Evolutionary conservation across 1,139 yeast genomes (phyloP).

Genomic region (Lodderomyces pseudojiufengensis): DNA sequence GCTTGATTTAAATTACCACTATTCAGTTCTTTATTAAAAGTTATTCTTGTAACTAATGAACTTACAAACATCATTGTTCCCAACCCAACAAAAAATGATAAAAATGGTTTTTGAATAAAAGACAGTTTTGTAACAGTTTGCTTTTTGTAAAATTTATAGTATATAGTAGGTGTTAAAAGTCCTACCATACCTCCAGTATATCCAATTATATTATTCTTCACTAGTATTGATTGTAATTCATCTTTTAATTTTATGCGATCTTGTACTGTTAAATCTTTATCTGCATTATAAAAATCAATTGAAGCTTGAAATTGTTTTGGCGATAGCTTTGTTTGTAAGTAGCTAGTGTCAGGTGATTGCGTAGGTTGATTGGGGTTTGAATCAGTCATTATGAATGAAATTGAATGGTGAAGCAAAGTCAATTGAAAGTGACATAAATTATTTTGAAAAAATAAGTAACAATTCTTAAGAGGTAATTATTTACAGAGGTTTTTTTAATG

Average conservation of each 20-base stretch:
- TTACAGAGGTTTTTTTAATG: too few species aligned
- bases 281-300: conserved; percentile 43
- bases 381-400: too few species aligned
- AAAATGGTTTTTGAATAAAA: conserved; percentile 28
- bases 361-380: neutral
- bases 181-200: conserved; percentile 22
- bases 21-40: conserved; percentile 17
- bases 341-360: neutral
- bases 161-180: conserved; percentile 27
- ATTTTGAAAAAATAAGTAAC: too few species aligned
- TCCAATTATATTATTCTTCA: conserved; percentile 26
- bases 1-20: conserved; percentile 9
- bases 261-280: conserved; percentile 26
- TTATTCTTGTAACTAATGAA: conserved; percentile 22
- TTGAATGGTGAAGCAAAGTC: too few species aligned
- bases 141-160: conserved; percentile 12
- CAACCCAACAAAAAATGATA: conserved; percentile 33
- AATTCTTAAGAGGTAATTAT: too few species aligned
- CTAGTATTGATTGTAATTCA: conserved; percentile 28
- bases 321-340: conserved; percentile 13
- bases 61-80: conserved; percentile 21
- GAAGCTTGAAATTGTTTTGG: conserved; percentile 33
- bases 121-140: conserved; percentile 5
- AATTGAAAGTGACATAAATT: too few species aligned
- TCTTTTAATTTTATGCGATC: conserved; percentile 32